A percentile compares a stretch with the other conserved stretches of the same genome.
These are phyloP conservation scores for Citrus sp. DNA, from an alignment of 345 rosid genomes.

Conservation along the genomic window DNA sequence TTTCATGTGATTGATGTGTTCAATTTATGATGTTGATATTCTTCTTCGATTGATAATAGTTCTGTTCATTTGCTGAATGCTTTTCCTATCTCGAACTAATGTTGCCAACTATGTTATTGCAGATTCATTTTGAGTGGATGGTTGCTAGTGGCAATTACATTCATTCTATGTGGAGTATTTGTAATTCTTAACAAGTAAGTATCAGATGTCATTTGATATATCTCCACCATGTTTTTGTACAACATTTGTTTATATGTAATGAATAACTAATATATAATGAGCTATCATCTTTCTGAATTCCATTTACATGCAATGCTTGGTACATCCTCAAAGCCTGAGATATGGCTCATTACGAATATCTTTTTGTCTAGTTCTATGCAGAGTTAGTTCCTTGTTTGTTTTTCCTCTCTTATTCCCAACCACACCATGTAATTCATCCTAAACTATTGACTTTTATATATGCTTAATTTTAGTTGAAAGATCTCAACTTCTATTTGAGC, in stretches of 20 bases:
- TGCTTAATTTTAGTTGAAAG: background rate
- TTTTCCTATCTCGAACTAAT: conserved; percentile 10
- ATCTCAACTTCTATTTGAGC: background rate
- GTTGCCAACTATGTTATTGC: conserved; percentile 18
- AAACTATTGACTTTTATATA: background rate
- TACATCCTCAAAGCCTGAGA: background rate
- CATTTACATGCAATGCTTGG: background rate
- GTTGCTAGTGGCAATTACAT: conserved; percentile 82
- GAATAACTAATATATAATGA: background rate
- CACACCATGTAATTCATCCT: background rate
- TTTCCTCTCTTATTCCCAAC: background rate
- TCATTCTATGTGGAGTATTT: conserved; percentile 81
- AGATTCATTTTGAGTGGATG: conserved; percentile 89
- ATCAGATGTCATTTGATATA: background rate
- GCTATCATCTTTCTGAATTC: background rate
- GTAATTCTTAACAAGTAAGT: conserved; percentile 80
- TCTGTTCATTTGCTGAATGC: background rate
- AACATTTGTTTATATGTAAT: conserved; percentile 11
- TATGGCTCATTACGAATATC: background rate
- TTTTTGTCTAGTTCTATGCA: background rate
- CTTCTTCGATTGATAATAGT: background rate
- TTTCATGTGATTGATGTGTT: background rate
- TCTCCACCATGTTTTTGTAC: background rate
- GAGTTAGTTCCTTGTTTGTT: background rate
- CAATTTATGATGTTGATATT: background rate